These are phyloP conservation scores for Sarocladium oryzae DNA, from an alignment of 2,329 filamentous ascomycete genomes.

Conservation along the genomic window DNA sequence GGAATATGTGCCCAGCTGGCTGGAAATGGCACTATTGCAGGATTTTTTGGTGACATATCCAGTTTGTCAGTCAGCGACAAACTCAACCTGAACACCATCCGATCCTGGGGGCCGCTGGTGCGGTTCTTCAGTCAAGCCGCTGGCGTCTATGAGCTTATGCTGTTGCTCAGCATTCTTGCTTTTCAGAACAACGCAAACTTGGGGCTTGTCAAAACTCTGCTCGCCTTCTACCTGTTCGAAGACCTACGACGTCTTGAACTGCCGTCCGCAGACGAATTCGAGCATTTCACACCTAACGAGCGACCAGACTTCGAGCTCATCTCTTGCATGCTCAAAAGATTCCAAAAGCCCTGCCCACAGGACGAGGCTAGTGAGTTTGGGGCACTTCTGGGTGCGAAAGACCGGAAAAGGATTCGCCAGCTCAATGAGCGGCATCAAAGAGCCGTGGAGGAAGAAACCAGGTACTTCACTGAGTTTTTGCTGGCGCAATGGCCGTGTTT, in stretches of 20 bases:
- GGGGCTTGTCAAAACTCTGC: not conserved
- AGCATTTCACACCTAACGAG: slow-evolving; percentile 17
- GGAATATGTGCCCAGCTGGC: not conserved
- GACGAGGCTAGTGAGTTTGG: slow-evolving; percentile 7
- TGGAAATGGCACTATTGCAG: not conserved
- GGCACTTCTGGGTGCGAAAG: slow-evolving; percentile 15
- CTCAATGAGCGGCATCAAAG: slow-evolving; percentile 12
- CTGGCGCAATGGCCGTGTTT: slow-evolving; percentile 20
- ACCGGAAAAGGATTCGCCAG: slow-evolving; percentile 16
- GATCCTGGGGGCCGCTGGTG: not conserved
- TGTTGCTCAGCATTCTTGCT: not conserved
- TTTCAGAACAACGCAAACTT: not conserved
- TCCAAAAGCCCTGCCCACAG: slow-evolving; percentile 10
- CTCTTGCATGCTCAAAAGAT: slow-evolving; percentile 16
- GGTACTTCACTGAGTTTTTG: slow-evolving; percentile 17
- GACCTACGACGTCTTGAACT: not conserved
- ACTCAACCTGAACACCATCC: not conserved
- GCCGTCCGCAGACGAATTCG: slow-evolving; percentile 13
- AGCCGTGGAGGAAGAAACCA: slow-evolving; percentile 18
- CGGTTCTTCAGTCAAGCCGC: not conserved
- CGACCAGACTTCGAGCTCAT: slow-evolving; percentile 15
- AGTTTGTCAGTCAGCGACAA: not conserved
- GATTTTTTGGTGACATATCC: not conserved
- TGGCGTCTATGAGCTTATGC: not conserved
- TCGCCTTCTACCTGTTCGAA: not conserved